These are phyloP conservation scores for Pyrenochaeta sp. DNA, from an alignment of 2,329 filamentous ascomycete genomes.

Conservation along the genomic window DNA sequence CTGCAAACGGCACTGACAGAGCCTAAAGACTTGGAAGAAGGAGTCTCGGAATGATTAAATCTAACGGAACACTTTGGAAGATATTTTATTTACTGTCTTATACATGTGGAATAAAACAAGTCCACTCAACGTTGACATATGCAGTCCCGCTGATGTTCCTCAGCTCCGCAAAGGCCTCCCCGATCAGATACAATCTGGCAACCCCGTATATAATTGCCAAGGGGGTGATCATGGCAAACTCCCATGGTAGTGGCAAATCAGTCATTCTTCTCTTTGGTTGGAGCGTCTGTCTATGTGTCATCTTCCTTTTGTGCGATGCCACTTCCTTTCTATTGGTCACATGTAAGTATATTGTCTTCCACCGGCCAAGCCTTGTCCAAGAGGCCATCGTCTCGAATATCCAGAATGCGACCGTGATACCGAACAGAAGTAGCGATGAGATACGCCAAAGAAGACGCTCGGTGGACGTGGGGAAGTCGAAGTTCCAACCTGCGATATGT, in stretches of 20 bases:
- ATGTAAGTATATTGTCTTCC: slow-evolving; percentile 21
- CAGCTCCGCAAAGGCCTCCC: slow-evolving; percentile 27
- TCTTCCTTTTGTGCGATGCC: background rate
- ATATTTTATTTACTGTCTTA: background rate
- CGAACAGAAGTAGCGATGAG: slow-evolving; percentile 19
- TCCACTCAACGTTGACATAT: slow-evolving; percentile 31
- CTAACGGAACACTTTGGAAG: too few relatives aligned
- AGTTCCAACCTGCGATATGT: slow-evolving; percentile 23
- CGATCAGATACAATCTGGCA: slow-evolving; percentile 25
- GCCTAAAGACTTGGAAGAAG: too few relatives aligned
- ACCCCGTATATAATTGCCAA: slow-evolving; percentile 28
- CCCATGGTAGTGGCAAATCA: slow-evolving; percentile 23
- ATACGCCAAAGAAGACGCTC: slow-evolving; percentile 19
- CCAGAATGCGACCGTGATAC: slow-evolving; percentile 29
- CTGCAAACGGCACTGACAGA: too few relatives aligned
- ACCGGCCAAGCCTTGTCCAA: slow-evolving; percentile 24
- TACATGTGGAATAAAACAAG: slow-evolving; percentile 24
- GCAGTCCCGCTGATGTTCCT: slow-evolving; percentile 21
- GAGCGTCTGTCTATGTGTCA: slow-evolving; percentile 14
- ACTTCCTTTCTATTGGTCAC: slow-evolving; percentile 1
- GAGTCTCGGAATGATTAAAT: too few relatives aligned
- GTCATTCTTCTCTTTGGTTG: slow-evolving; percentile 20
- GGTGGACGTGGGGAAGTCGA: slow-evolving; percentile 16
- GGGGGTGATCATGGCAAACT: slow-evolving; percentile 26
- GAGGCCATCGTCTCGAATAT: slow-evolving; percentile 9